These are phyloP conservation scores for Blepharisma japonicum DNA, from an alignment of 73 alveolate genomes.

Conservation along the genomic window DNA sequence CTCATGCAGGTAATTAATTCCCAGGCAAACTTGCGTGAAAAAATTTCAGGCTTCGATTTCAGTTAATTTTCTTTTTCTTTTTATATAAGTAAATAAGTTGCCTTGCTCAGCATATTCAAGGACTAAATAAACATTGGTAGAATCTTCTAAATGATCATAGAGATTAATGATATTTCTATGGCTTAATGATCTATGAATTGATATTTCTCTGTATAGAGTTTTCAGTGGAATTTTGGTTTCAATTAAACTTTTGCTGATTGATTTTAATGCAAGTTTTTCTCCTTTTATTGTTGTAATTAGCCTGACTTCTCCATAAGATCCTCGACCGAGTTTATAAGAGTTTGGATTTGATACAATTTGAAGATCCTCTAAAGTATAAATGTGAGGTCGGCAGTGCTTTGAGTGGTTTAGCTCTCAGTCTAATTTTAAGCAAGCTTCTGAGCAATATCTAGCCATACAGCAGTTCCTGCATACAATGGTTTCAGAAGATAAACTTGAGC, in stretches of 20 bases:
- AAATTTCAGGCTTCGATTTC: constrained; percentile 52
- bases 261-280: constrained; percentile 15
- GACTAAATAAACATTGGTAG: constrained; percentile 29
- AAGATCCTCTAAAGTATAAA: too few species aligned
- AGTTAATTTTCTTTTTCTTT: constrained; percentile 44
- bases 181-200: constrained; percentile 47
- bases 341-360: too few species aligned
- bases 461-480: too few species aligned
- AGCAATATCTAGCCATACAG: too few species aligned
- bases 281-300: not conserved
- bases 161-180: constrained; percentile 66
- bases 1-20: constrained; percentile 52
- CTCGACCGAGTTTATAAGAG: not conserved
- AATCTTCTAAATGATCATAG: constrained; percentile 60
- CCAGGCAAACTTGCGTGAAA: constrained; percentile 54
- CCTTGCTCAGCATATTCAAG: constrained; percentile 48
- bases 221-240: constrained; percentile 54
- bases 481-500: too few species aligned
- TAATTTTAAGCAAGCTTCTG: too few species aligned
- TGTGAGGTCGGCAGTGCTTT: too few species aligned
- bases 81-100: constrained; percentile 41
- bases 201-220: constrained; percentile 67
- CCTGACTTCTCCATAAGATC: constrained; percentile 15
- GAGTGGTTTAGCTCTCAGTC: too few species aligned
- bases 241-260: constrained; percentile 38